Conservation (phyloP, 192 early-diverging fungal species). For the Dissophora ornata region DNA sequence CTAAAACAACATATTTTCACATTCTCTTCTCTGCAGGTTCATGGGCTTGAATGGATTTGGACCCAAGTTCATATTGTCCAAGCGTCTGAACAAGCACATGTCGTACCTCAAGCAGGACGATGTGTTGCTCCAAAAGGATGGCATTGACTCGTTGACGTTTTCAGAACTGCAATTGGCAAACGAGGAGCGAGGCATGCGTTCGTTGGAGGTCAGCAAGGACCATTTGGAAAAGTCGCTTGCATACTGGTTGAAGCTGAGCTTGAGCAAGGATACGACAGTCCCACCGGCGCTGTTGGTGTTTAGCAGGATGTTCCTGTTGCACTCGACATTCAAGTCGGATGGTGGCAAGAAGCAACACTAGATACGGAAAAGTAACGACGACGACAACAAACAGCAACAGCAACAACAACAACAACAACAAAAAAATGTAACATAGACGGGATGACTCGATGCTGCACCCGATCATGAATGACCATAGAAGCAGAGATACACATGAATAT, state of each 20-base stretch:
- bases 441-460: no score
- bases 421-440: background rate
- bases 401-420: background rate
- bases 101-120: slow-evolving; percentile 60
- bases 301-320: slow-evolving; percentile 64
- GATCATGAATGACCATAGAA: no score
- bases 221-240: slow-evolving; percentile 56
- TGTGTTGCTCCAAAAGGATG: slow-evolving; percentile 55
- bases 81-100: slow-evolving; percentile 57
- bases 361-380: background rate
- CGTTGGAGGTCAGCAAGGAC: slow-evolving; percentile 52
- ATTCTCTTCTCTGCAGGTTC: slow-evolving; percentile 39
- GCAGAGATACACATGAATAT: no score
- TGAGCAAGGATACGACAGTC: slow-evolving; percentile 42
- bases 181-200: slow-evolving; percentile 69
- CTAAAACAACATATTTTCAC: slow-evolving; percentile 8
- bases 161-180: slow-evolving; percentile 57
- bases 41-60: slow-evolving; percentile 62
- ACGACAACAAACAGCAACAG: no score
- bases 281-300: slow-evolving; percentile 61
- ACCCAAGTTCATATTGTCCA: slow-evolving; percentile 58
- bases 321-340: slow-evolving; percentile 59
- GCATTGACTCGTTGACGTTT: slow-evolving; percentile 51
- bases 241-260: slow-evolving; percentile 58
- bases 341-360: slow-evolving; percentile 23